Evolutionary conservation across 1,284 basidiomycete genomes (phyloP), one percentile per base, ranked within the genome.

Genomic region (Termitomyces sp.): DNA sequence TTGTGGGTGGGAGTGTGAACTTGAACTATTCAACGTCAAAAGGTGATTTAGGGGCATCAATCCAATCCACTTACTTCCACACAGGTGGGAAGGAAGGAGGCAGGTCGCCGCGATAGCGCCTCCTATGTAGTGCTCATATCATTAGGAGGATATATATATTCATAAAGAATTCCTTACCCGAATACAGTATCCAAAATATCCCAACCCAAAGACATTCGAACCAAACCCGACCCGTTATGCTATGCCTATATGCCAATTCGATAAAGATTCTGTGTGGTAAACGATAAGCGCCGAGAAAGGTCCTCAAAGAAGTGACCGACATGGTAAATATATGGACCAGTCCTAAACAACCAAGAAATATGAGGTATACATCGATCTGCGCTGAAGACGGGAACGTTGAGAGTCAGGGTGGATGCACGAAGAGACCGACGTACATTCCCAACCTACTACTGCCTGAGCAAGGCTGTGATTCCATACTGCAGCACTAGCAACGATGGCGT

Each of bases 381-480:
- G 68, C 80, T 79, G 62, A 49, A 52, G 48, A 42, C 43, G 7
- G 7, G 12, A 28, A 50, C 39, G 41, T 44, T 13, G 21, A 43
- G 33, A 24, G 51, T 34, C 33, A 10, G 33, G 26, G 13, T 17
- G 21, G 7, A 50, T 38, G 4, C 36, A 34, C 2, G 2, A 40
- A 30, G 19, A 28, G 24, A 43, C 42, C 28, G 15, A 70, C 77
- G 52, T 58, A 78, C 78, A 63, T 55, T 70, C 64, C 58, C 61
- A 64, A 53, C 61, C 62, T 53, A 65, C 62, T 53, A 65, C 58
- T 28, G 66, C 58, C 52, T 72, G 67, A 26, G 75, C 67, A 61
- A 86, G 70, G 61, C 77, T 78, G 34, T 82, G 64, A 69, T 88
- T 88, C 86, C 86, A 89, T 31, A 83, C 83, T 54, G 84, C 81